Base-by-base conservation (phyloP, 495 filamentous ascomycete species). In the Aspergillus bridgeri region DNA sequence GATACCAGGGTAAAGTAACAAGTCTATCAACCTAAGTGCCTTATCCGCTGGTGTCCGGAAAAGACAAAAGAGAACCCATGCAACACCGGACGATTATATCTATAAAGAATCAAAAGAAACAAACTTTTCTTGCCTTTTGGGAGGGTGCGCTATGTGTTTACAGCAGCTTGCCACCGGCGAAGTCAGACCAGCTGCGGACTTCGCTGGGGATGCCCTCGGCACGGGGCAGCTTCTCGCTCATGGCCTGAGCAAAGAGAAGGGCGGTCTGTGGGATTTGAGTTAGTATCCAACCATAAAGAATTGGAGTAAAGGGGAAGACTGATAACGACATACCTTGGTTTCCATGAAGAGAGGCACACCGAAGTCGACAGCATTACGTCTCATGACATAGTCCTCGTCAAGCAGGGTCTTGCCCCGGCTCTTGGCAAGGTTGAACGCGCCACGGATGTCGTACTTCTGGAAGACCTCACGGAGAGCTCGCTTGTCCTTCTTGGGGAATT, bases 321-420 rank as follows among this genome's bases (percentile, higher is more conserved):
- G n/a, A 18, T 20, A 48, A 42, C 33, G 75, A 38, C 87, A 80
- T 79, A 96, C 93, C 89, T 94, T 95, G 20, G 94, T 93, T 77
- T 98, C 94, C 92, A 97, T 97, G 74, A 98, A 98, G 59, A 98
- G 79, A 42, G 94, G 94, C 21, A 98, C 92, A 55, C 92, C 92
- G 71, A 98, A 98, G 77, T 98, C 94, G 44, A 98, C 95, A 17
- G 93, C 94, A 68, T 98, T 96, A 65, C 95, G 86, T 62, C 94
- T 86, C 94, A 98, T 98, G 48, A 98, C 92, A 63, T 98, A 98
- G 76, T 98, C 93, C 61, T 93, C 91, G 69, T 98, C 94, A 53
- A 89, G 77, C 58, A 91, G 77, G 22, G 86, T 92, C 79, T 92
- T 91, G 54, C 84, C 94, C 62, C 93, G 80, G 56, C 81, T 84